Conservation (phyloP, 257 asterid species). For the Solanum habrochaites region DNA sequence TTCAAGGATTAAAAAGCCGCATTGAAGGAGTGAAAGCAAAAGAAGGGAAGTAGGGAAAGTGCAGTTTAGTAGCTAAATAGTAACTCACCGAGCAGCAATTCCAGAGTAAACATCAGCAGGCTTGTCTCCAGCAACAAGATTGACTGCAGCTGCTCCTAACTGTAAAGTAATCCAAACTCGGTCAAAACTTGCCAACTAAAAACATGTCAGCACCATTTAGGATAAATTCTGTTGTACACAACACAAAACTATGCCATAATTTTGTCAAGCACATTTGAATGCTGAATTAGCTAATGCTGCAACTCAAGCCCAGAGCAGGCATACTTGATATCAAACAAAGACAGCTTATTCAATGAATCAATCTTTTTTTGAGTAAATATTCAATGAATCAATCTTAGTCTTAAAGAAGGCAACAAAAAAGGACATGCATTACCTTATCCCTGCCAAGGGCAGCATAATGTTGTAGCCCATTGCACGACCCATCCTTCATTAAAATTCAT, state of each 20-base stretch:
- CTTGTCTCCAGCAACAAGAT: constrained; percentile 83
- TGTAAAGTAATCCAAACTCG: constrained; percentile 15
- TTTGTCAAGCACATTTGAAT: not conserved
- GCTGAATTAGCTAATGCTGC: not conserved
- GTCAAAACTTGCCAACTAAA: not conserved
- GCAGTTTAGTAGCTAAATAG: not conserved
- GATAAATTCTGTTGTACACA: not conserved
- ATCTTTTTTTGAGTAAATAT: not conserved
- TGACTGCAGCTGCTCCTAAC: constrained; percentile 97
- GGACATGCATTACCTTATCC: constrained; percentile 61
- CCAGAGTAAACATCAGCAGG: constrained; percentile 99
- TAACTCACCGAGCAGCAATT: constrained; percentile 81
- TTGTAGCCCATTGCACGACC: constrained; percentile 98
- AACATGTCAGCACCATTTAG: not conserved
- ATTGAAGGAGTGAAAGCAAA: not conserved
- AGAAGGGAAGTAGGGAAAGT: not conserved
- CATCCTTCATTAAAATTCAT: constrained; percentile 53
- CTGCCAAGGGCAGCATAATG: constrained; percentile 99
- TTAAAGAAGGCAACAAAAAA: not conserved
- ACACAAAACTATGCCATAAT: not conserved
- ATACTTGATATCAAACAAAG: not conserved
- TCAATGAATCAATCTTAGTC: not conserved
- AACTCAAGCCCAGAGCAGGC: not conserved
- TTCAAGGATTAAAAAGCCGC: not conserved
- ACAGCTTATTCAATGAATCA: not conserved